phyloP scores from a whole-genome alignment of 352 stramenopile genomes.

The Phytophthora cajani region DNA sequence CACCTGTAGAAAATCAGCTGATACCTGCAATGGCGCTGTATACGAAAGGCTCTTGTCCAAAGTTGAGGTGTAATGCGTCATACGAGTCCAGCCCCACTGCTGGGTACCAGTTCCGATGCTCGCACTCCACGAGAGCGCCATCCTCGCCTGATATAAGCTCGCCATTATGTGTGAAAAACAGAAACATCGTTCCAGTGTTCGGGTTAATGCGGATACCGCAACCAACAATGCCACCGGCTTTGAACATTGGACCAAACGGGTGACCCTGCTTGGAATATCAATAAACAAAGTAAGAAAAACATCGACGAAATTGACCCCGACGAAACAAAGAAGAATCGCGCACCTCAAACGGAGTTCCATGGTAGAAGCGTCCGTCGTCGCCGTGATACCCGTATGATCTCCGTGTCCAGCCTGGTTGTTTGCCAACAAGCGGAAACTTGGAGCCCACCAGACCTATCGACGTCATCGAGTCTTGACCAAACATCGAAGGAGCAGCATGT shows the following conservation, averaged over 20 bases:
- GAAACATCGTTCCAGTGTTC: slow-evolving; percentile 29
- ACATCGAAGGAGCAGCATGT: slow-evolving; percentile 13
- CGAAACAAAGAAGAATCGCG: neutral
- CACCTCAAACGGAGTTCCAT: slow-evolving; percentile 53
- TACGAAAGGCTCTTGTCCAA: slow-evolving; percentile 79
- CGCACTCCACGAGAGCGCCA: slow-evolving; percentile 47
- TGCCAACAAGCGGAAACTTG: slow-evolving; percentile 62
- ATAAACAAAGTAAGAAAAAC: neutral
- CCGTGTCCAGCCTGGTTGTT: slow-evolving; percentile 75
- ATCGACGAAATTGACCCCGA: neutral
- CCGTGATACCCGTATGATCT: slow-evolving; percentile 81
- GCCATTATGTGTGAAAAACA: slow-evolving; percentile 84
- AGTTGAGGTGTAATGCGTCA: slow-evolving; percentile 85
- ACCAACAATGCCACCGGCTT: slow-evolving; percentile 36
- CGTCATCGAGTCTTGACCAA: slow-evolving; percentile 52
- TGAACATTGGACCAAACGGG: slow-evolving; percentile 44
- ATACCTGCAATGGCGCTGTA: slow-evolving; percentile 35
- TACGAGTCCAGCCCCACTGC: slow-evolving; percentile 87
- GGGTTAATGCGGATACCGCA: slow-evolving; percentile 41
- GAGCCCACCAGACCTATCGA: slow-evolving; percentile 65
- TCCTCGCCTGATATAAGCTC: slow-evolving; percentile 51
- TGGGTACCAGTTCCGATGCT: slow-evolving; percentile 71
- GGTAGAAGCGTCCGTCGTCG: slow-evolving; percentile 79
- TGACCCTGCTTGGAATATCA: slow-evolving; percentile 32
- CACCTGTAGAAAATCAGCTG: neutral